Percentiles rank a stretch among this genome's conserved stretches.
These are phyloP conservation scores for Hysterangium stoloniferum DNA, from an alignment of 768 basidiomycete species.

Conservation along the genomic window DNA sequence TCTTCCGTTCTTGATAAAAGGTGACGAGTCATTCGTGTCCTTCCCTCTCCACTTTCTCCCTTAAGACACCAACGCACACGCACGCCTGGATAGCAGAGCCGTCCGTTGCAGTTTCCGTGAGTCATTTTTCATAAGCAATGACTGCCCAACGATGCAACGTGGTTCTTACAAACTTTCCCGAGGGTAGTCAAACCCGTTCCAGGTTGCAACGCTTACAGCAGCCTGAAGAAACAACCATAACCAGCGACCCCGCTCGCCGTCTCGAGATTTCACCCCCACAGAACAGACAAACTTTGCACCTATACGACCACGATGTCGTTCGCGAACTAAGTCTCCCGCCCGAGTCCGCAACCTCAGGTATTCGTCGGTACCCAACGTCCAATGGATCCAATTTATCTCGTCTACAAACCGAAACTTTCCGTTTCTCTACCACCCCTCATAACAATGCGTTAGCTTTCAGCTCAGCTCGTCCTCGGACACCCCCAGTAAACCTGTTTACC, in stretches of 20 bases:
- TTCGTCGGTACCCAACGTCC: neutral
- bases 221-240: slow-evolving; percentile 7
- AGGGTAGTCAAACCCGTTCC: neutral
- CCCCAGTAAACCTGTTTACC: neutral
- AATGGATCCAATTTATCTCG: neutral
- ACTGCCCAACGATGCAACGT: neutral
- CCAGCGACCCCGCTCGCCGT: neutral
- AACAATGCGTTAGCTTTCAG: slow-evolving; percentile 2
- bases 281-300: slow-evolving; percentile 5
- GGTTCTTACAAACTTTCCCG: neutral
- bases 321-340: slow-evolving; percentile 13
- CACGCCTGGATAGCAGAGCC: neutral
- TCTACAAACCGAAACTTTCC: neutral
- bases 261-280: slow-evolving; percentile 7
- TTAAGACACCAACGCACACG: too few species aligned
- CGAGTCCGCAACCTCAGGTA: neutral
- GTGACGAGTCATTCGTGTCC: too few species aligned
- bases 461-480: slow-evolving; percentile 6
- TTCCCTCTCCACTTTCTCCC: too few species aligned
- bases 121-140: neutral
- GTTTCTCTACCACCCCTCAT: neutral
- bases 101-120: slow-evolving; percentile 1
- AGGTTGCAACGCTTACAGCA: slow-evolving; percentile 5
- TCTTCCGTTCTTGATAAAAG: too few species aligned
- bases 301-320: slow-evolving; percentile 13